These are phyloP conservation scores for Houttuynia cordata DNA, from an alignment of 164 flowering plant genomes.

Conservation along the genomic window DNA sequence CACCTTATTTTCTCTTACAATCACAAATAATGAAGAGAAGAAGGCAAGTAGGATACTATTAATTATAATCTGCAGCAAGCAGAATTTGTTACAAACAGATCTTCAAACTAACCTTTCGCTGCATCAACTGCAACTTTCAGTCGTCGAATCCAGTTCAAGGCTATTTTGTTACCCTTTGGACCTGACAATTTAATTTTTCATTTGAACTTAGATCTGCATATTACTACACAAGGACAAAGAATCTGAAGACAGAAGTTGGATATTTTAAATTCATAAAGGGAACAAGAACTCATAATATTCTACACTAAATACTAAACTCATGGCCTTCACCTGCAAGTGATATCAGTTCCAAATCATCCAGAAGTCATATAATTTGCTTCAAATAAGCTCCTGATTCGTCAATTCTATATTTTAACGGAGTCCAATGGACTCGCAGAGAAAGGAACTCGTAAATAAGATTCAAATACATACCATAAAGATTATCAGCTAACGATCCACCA, in stretches of 20 bases:
- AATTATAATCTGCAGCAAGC: background rate
- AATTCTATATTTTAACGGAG: too few species aligned
- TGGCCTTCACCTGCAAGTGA: background rate
- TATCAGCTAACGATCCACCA: constrained; percentile 75
- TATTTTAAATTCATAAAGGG: background rate
- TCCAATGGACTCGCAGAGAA: too few species aligned
- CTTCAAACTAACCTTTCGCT: constrained; percentile 48
- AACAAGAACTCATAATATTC: background rate
- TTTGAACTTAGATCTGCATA: background rate
- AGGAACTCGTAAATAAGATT: background rate
- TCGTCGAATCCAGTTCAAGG: constrained; percentile 78
- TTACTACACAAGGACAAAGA: background rate
- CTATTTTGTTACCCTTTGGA: constrained; percentile 33
- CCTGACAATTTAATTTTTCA: constrained; percentile 30
- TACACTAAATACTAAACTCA: background rate
- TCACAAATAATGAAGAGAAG: background rate
- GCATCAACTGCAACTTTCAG: constrained; percentile 84
- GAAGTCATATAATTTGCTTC: background rate
- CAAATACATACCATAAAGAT: constrained; percentile 54
- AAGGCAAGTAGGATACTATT: too few species aligned
- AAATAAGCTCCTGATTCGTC: too few species aligned
- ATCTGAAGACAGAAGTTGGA: background rate
- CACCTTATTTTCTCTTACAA: background rate
- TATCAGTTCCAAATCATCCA: background rate
- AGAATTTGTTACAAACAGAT: background rate